Evolutionary conservation across 2,329 filamentous ascomycete species (phyloP).

Genomic region (Exophiala phaeomuriformis): DNA sequence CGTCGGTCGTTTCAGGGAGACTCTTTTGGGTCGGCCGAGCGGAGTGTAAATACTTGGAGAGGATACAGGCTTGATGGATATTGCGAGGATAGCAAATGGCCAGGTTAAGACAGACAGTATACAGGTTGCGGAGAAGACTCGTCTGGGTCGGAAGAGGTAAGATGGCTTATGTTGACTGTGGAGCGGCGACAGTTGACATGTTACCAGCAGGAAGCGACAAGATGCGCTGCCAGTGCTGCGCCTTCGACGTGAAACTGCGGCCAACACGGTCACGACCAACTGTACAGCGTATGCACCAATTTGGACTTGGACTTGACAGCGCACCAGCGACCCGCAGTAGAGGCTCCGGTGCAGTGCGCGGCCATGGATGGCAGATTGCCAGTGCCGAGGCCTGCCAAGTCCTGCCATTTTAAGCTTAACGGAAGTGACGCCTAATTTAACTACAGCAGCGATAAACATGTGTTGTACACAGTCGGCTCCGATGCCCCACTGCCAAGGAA

Average conservation of each 20-base stretch:
- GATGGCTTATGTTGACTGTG: neutral
- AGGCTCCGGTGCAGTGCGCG: neutral
- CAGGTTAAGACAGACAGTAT: neutral
- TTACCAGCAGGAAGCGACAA: neutral
- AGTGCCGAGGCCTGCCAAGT: neutral
- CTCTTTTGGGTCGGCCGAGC: neutral
- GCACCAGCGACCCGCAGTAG: neutral
- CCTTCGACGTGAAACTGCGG: conserved; percentile 11
- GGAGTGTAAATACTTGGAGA: conserved; percentile 7
- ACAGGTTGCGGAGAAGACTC: conserved; percentile 5
- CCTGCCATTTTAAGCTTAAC: conserved; percentile 4
- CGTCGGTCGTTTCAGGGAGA: neutral
- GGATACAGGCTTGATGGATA: conserved; percentile 5
- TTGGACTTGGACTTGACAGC: too few species aligned
- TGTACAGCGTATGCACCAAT: too few species aligned
- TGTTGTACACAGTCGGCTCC: too few species aligned
- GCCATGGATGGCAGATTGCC: too few species aligned
- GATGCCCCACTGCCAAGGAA: too few species aligned
- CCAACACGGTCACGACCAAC: neutral
- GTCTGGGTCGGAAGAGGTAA: neutral
- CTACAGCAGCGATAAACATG: neutral
- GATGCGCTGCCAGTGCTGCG: neutral
- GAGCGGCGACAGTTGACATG: conserved; percentile 2
- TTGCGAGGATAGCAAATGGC: neutral
- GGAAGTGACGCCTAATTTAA: neutral